phyloP scores from a whole-genome alignment of 768 basidiomycete genomes.

The Asterophora parasitica region DNA sequence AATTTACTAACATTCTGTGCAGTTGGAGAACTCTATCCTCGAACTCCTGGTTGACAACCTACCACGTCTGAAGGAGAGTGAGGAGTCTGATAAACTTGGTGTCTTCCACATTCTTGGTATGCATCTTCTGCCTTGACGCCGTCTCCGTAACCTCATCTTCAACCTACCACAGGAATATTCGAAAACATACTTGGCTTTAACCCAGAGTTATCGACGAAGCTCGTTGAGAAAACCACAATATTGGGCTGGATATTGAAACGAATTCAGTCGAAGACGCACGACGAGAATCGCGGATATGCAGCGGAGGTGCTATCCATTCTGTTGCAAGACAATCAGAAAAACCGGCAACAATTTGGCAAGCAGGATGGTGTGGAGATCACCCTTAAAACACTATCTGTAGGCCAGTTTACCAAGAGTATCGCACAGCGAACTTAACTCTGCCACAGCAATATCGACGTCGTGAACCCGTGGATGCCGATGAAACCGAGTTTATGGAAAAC shows the following conservation, averaged over 20 bases:
- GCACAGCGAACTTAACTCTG: conserved; percentile 9
- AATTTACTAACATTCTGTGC: conserved; percentile 5
- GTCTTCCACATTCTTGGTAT: conserved; percentile 89
- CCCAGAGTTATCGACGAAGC: conserved; percentile 62
- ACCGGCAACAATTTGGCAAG: conserved; percentile 64
- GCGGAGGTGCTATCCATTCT: conserved; percentile 92
- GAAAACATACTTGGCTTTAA: conserved; percentile 90
- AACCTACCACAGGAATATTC: conserved; percentile 60
- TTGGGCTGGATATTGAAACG: conserved; percentile 78
- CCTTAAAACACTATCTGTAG: conserved; percentile 76
- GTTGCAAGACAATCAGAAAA: conserved; percentile 67
- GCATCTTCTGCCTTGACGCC: conserved; percentile 6
- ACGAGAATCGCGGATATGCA: conserved; percentile 91
- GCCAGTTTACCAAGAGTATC: conserved; percentile 22
- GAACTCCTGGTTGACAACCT: conserved; percentile 91
- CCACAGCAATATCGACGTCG: conserved; percentile 78
- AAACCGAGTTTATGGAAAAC: conserved; percentile 98
- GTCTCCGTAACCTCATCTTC: neutral
- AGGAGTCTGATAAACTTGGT: conserved; percentile 89
- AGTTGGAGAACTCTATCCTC: conserved; percentile 81
- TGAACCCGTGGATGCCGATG: conserved; percentile 84
- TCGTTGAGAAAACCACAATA: conserved; percentile 73
- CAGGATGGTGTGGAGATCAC: conserved; percentile 74
- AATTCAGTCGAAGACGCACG: conserved; percentile 65
- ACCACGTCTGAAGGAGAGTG: conserved; percentile 79